Evolutionary conservation across 2,329 filamentous ascomycete species (phyloP).

Genomic region (Calycina herbarum): DNA sequence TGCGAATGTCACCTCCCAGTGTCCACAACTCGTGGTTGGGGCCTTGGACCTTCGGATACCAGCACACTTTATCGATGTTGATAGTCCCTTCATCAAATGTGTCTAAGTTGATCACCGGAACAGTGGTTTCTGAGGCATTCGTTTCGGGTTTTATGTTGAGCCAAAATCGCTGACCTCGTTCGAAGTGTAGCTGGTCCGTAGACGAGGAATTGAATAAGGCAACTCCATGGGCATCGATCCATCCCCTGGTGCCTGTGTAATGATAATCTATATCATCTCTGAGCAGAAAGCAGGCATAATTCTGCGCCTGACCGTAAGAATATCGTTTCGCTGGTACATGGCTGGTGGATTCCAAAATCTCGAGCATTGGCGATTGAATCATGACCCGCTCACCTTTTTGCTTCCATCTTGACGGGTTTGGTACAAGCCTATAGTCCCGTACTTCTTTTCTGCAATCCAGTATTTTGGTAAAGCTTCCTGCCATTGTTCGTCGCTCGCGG

Average conservation of each 20-base stretch:
- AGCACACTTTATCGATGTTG: conserved; percentile 27
- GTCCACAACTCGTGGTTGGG: conserved; percentile 28
- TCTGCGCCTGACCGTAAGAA: conserved; percentile 22
- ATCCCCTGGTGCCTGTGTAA: conserved; percentile 13
- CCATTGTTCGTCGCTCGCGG: conserved; percentile 13
- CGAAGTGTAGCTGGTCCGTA: conserved; percentile 21
- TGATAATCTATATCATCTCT: conserved; percentile 29
- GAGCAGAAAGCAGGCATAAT: conserved; percentile 28
- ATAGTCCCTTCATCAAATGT: conserved; percentile 24
- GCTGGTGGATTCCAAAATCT: conserved; percentile 15
- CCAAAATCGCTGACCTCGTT: conserved; percentile 27
- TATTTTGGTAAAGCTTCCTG: not conserved
- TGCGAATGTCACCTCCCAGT: conserved; percentile 22
- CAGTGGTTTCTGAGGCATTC: conserved; percentile 8
- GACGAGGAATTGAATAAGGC: conserved; percentile 23
- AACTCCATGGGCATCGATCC: conserved; percentile 27
- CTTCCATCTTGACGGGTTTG: conserved; percentile 25
- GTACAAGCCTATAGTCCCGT: conserved; percentile 28
- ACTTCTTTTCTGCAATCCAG: conserved; percentile 23
- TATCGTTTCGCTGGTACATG: conserved; percentile 26
- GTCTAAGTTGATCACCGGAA: conserved; percentile 31
- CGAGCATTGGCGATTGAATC: conserved; percentile 28
- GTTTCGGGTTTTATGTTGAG: conserved; percentile 19
- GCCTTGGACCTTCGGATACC: conserved; percentile 25
- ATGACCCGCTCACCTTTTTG: conserved; percentile 23